Evolutionary conservation across 2,329 filamentous ascomycete genomes (phyloP).

Genomic region (Arachnomyces sp.): DNA sequence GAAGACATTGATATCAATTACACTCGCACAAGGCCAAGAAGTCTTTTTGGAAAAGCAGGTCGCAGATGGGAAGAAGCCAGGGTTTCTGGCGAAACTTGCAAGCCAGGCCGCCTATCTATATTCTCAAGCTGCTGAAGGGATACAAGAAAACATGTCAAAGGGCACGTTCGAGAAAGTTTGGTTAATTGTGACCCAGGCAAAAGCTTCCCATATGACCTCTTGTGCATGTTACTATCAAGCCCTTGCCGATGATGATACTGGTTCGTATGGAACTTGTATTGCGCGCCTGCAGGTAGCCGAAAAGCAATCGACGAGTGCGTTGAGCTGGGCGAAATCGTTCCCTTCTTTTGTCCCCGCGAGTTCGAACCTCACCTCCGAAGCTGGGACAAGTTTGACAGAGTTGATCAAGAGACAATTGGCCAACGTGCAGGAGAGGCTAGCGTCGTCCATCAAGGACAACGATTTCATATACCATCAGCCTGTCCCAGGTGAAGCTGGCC

Average conservation of each 20-base stretch:
- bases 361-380: conserved; percentile 76
- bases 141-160: conserved; percentile 84
- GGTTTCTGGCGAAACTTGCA: conserved; percentile 82
- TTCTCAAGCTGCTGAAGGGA: conserved; percentile 75
- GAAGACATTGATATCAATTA: conserved; percentile 85
- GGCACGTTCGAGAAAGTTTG: conserved; percentile 92
- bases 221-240: conserved; percentile 92
- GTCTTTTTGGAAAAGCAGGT: conserved; percentile 97
- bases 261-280: conserved; percentile 77
- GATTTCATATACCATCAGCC: conserved; percentile 97
- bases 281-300: conserved; percentile 76
- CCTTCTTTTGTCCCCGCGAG: conserved; percentile 69
- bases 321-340: conserved; percentile 67
- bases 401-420: conserved; percentile 74
- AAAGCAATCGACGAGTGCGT: conserved; percentile 66
- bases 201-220: conserved; percentile 73
- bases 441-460: conserved; percentile 77
- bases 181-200: conserved; percentile 63
- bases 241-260: conserved; percentile 78
- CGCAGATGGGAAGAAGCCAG: conserved; percentile 84
- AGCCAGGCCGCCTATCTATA: conserved; percentile 87
- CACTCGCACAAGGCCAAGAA: conserved; percentile 92
- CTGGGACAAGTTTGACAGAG: conserved; percentile 63
- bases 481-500: conserved; percentile 73
- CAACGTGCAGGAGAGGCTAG: conserved; percentile 71